Evolutionary conservation across 2,329 filamentous ascomycete genomes (phyloP).

Genomic region (Curvularia lunata): DNA sequence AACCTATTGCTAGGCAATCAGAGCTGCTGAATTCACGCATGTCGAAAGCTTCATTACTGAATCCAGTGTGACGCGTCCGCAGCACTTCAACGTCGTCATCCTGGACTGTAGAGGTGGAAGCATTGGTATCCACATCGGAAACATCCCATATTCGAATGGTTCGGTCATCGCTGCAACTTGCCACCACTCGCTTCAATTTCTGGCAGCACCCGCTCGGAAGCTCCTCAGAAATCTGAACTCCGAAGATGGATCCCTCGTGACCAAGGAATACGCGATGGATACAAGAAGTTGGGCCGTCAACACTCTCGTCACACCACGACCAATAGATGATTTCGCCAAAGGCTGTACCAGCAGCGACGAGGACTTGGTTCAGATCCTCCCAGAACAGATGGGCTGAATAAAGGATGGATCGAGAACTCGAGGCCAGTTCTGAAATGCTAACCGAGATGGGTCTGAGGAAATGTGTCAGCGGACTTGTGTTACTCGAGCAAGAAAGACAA

Average conservation of each 20-base stretch:
- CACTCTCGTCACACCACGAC: constrained; percentile 64
- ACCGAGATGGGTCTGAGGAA: constrained; percentile 18
- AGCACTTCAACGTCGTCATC: constrained; percentile 30
- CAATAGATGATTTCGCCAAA: constrained; percentile 95
- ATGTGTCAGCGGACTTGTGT: constrained; percentile 4
- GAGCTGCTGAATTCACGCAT: constrained; percentile 24
- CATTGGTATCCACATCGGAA: constrained; percentile 53
- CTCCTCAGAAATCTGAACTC: constrained; percentile 73
- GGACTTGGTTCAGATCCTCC: constrained; percentile 63
- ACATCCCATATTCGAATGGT: constrained; percentile 90
- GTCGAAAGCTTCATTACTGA: constrained; percentile 46
- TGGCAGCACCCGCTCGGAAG: constrained; percentile 23
- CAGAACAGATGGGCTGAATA: constrained; percentile 81
- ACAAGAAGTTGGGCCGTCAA: constrained; percentile 33
- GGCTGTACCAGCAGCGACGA: constrained; percentile 87
- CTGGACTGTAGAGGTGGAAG: constrained; percentile 24
- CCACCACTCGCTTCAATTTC: constrained; percentile 69
- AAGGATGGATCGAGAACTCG: constrained; percentile 80
- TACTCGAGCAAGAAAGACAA: background rate
- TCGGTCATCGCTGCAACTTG: constrained; percentile 93
- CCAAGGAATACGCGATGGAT: constrained; percentile 66
- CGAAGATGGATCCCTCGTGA: constrained; percentile 94
- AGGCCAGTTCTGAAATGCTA: constrained; percentile 59
- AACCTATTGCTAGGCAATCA: constrained; percentile 69
- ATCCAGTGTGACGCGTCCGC: constrained; percentile 53